Evolutionary conservation across 768 basidiomycete species (phyloP).

Genomic region (Boletus reticulatus): DNA sequence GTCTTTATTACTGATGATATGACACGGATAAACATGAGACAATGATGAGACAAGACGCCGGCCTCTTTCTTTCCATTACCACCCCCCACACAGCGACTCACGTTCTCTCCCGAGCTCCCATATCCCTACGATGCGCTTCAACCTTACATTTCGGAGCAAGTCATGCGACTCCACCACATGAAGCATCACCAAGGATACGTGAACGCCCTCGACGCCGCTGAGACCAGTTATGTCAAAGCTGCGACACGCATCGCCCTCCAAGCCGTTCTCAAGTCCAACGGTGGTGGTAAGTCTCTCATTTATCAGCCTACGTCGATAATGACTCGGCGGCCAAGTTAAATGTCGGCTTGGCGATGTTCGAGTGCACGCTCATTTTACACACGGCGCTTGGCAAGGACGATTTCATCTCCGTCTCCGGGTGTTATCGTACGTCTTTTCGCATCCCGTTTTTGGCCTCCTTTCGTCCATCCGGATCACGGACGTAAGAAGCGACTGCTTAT

Average conservation of each 20-base stretch:
- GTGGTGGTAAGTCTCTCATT: no score
- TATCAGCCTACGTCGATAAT: slow-evolving; percentile 56
- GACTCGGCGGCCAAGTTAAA: slow-evolving; percentile 54
- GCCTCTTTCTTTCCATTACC: slow-evolving; percentile 1
- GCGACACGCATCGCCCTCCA: no score
- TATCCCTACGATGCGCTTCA: slow-evolving; percentile 88
- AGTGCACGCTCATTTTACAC: slow-evolving; percentile 68
- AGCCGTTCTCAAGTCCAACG: no score
- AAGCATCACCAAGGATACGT: slow-evolving; percentile 98
- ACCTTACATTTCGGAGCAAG: slow-evolving; percentile 88
- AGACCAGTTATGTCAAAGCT: slow-evolving; percentile 73
- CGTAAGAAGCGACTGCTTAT: slow-evolving; percentile 2
- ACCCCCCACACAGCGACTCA: slow-evolving; percentile 38
- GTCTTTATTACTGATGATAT: no score
- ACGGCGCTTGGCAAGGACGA: slow-evolving; percentile 71
- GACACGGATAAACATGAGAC: slow-evolving; percentile 14
- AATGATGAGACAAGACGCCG: slow-evolving; percentile 10
- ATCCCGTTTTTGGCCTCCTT: not conserved
- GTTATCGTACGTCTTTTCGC: slow-evolving; percentile 55
- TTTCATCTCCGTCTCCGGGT: slow-evolving; percentile 61
- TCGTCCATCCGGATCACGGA: not conserved
- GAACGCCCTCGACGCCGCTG: slow-evolving; percentile 87
- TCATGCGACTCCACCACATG: slow-evolving; percentile 92
- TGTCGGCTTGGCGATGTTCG: slow-evolving; percentile 42
- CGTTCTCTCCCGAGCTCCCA: slow-evolving; percentile 68